A percentile compares a stretch with the other conserved stretches of the same genome.
phyloP scores from a whole-genome alignment of 1,139 yeast genomes.

The Zygoascus meyerae region DNA sequence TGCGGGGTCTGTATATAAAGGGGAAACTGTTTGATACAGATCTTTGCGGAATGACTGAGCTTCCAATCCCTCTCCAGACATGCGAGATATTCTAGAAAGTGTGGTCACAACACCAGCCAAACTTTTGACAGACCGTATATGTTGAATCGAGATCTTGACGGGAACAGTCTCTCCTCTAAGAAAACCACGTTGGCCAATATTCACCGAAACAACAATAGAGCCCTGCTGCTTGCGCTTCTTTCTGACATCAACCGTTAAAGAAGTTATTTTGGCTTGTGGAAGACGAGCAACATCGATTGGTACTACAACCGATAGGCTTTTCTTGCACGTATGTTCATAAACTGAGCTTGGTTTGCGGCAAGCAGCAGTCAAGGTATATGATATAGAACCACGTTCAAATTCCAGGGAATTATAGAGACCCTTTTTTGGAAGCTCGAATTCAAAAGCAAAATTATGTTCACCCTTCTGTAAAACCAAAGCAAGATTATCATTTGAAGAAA shows the following conservation, averaged over 20 bases:
- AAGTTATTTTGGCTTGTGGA: constrained; percentile 63
- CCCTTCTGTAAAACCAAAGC: constrained; percentile 41
- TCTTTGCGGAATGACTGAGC: constrained; percentile 81
- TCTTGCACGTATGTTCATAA: constrained; percentile 30
- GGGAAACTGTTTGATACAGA: constrained; percentile 68
- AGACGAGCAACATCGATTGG: constrained; percentile 69
- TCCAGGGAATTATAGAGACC: constrained; percentile 69
- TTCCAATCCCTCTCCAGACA: constrained; percentile 49
- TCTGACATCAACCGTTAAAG: constrained; percentile 50
- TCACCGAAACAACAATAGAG: constrained; percentile 42
- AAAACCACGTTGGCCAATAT: constrained; percentile 63
- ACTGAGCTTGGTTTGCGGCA: constrained; percentile 35
- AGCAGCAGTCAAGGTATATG: constrained; percentile 56
- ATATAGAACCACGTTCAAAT: constrained; percentile 81
- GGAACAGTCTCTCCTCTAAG: constrained; percentile 76
- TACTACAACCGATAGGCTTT: constrained; percentile 53
- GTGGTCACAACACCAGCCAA: constrained; percentile 77
- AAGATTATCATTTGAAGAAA: constrained; percentile 7
- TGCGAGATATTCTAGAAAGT: constrained; percentile 71
- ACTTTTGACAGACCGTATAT: constrained; percentile 64
- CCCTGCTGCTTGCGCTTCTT: constrained; percentile 30
- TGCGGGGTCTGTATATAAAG: constrained; percentile 70
- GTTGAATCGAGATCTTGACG: constrained; percentile 58
- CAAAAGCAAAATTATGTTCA: constrained; percentile 82
- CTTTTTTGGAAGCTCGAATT: constrained; percentile 66